A percentile compares a stretch with the other conserved stretches of the same genome.
These are phyloP conservation scores for Trichothecium sympodiale DNA, from an alignment of 2,329 filamentous ascomycete genomes.

Conservation along the genomic window DNA sequence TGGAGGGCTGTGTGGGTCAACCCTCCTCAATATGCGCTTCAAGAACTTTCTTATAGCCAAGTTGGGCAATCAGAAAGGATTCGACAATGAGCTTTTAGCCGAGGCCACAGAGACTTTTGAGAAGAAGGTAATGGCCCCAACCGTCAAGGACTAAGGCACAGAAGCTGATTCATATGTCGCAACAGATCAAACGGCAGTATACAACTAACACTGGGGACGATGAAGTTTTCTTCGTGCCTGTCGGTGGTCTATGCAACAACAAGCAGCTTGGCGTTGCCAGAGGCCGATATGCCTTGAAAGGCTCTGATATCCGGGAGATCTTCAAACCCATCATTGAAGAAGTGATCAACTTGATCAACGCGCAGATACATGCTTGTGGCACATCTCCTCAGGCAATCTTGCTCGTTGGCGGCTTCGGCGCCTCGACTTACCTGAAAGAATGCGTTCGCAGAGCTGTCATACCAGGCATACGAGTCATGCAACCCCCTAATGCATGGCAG, in stretches of 20 bases:
- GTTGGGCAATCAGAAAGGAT: conserved; percentile 25
- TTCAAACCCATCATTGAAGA: conserved; percentile 32
- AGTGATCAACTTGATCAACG: conserved; percentile 29
- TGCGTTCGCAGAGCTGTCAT: conserved; percentile 23
- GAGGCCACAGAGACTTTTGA: conserved; percentile 31
- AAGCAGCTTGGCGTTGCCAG: conserved; percentile 22
- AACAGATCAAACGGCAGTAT: conserved; percentile 24
- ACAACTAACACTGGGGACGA: conserved; percentile 17
- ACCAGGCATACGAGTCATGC: conserved; percentile 26
- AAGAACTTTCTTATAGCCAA: conserved; percentile 26
- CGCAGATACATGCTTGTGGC: conserved; percentile 27
- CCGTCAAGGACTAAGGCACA: conserved; percentile 2
- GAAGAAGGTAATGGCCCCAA: conserved; percentile 15
- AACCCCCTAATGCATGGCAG: conserved; percentile 34
- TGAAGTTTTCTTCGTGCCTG: conserved; percentile 24
- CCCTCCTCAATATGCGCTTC: conserved; percentile 33
- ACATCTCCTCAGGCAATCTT: conserved; percentile 28
- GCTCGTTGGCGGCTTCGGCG: conserved; percentile 34
- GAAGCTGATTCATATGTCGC: background rate
- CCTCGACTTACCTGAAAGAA: conserved; percentile 32
- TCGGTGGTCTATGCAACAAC: conserved; percentile 29
- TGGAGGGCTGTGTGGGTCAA: conserved; percentile 34
- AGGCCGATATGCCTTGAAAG: conserved; percentile 24
- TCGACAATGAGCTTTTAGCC: conserved; percentile 25
- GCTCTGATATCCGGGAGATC: conserved; percentile 26